Percentiles rank a stretch among this genome's conserved stretches.
Conservation (phyloP, 2,329 filamentous ascomycete species). For the Coniochaeta sp. region DNA sequence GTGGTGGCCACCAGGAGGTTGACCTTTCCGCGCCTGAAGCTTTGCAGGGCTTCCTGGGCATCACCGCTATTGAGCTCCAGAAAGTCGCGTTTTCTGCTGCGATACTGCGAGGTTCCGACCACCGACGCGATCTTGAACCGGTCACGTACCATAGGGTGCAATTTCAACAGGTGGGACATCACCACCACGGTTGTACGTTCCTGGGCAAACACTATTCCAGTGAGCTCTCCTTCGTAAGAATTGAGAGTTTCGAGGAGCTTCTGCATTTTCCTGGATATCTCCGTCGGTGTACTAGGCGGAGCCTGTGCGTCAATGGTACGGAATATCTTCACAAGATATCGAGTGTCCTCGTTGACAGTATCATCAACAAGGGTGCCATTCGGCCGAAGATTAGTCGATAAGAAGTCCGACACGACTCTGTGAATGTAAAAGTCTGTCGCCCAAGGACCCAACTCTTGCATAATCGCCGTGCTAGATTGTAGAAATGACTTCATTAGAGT, state of each 20-base stretch:
- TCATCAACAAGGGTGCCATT: slow-evolving; percentile 24
- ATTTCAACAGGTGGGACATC: slow-evolving; percentile 48
- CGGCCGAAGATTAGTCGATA: slow-evolving; percentile 10
- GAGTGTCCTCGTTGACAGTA: slow-evolving; percentile 40
- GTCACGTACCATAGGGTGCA: slow-evolving; percentile 37
- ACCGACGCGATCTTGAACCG: slow-evolving; percentile 46
- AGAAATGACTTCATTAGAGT: slow-evolving; percentile 50
- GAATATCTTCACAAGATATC: slow-evolving; percentile 45
- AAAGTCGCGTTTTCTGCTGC: slow-evolving; percentile 31
- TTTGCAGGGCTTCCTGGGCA: slow-evolving; percentile 28
- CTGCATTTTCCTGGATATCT: slow-evolving; percentile 50
- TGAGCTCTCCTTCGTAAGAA: slow-evolving; percentile 29
- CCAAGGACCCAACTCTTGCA: slow-evolving; percentile 57
- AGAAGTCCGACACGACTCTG: slow-evolving; percentile 32
- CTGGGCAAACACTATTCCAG: slow-evolving; percentile 62
- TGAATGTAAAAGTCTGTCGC: slow-evolving; percentile 60
- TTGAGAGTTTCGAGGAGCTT: slow-evolving; percentile 46
- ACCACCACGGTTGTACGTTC: slow-evolving; percentile 55
- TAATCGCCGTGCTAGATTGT: slow-evolving; percentile 41
- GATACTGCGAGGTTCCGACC: slow-evolving; percentile 42
- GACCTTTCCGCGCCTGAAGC: slow-evolving; percentile 45
- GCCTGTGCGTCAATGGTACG: slow-evolving; percentile 14
- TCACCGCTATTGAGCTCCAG: slow-evolving; percentile 20
- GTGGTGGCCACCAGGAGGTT: slow-evolving; percentile 56
- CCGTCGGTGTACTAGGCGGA: slow-evolving; percentile 7